Evolutionary conservation across 129 eudicot species (phyloP), one percentile per base, ranked within the genome.

Genomic region (Pseudognaphalium luteoalbum): DNA sequence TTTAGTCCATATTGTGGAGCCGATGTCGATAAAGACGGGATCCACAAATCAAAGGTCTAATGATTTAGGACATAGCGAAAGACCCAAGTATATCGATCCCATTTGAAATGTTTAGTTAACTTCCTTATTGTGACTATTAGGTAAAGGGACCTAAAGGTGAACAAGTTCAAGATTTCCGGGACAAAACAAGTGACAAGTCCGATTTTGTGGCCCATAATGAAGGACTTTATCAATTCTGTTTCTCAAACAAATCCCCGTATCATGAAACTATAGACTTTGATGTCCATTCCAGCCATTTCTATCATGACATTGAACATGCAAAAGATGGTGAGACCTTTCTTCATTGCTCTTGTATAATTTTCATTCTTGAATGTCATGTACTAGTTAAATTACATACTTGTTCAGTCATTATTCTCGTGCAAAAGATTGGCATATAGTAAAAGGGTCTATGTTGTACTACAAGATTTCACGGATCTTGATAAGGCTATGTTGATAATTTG

Each of bases 261-360:
- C 89, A 90, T 57, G 96, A 88, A 76, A 94, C 92, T 32, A 59
- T 94, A 77, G 96, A 91, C 87, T 91, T 94, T 29, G 98, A 94
- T 80, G 83, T 91, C 34, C 93, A 85, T 76, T 85, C 87, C 19
- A 86, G 86, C 62, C 91, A 91, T 70, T 85, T 88, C 58, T 60
- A 80, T 70, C 72, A 65, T 66, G 86, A 82, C 30, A 91, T 81
- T 34, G 93, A 94, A 89, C 98, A 94, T 82, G 98, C 98, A 54
- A 91, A 91, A 84, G 97, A 88, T 71, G 98, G 98, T 92, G 47
- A 92, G 81, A 20, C 9, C 39, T 32, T 73, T 28, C n/a, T 47
- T 28, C 0, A 6, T 30, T 11, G 54, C 14, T 20, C 34, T 30
- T 11, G 56, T 37, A 14, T 0, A 35, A 8, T 57, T 35, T 66